Evolutionary conservation across 2,329 filamentous ascomycete genomes (phyloP), one percentile per base, ranked within the genome.

Genomic region (Neospermospora avenae): DNA sequence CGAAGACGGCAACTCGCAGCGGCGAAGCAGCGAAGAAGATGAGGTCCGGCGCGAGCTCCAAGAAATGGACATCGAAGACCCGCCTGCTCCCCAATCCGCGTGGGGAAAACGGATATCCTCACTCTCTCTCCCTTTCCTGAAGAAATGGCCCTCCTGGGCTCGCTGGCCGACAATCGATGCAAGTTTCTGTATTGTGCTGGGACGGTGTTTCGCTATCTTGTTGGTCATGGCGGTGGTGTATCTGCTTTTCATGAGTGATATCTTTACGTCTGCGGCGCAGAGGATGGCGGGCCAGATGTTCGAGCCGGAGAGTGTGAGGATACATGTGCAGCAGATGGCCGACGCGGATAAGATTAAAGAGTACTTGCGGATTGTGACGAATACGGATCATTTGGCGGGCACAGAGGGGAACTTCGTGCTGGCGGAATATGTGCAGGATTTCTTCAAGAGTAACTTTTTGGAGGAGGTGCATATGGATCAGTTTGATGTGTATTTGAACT

Each of bases 401-500:
- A 96, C 92, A 3, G 88, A 96, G 76, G 95, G 95, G 51, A 93
- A 96, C 76, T 92, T 88, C 69, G 90, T 88, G 48, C 81, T 96
- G 57, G 93, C 91, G 7, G 84, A 91, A 77, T 96, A 93, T 78
- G 85, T 97, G 57, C 83, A 93, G 74, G 86, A 85, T 69, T 83
- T 88, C 73, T 96, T 97, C 74, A 77, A 78, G 66, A 81, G 81
- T 54, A 86, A 87, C 48, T 83, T 84, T 3, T 80, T 99, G 70
- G 92, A 96, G 68, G 80, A 88, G 59, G 86, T 96, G 25, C 77
- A 80, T 53, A 81, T 91, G 69, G 89, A 96, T 69, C 84, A 91
- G 71, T 96, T 90, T 74, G 82, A 88, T 68, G 93, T 96, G 16
- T 98, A 97, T 72, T 78, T 98, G 70, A 98, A 98, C 74, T 99